A percentile compares a stretch with the other conserved stretches of the same genome.
phyloP scores from a whole-genome alignment of 208 protist species.

The Balamuthia mandrillaris region DNA sequence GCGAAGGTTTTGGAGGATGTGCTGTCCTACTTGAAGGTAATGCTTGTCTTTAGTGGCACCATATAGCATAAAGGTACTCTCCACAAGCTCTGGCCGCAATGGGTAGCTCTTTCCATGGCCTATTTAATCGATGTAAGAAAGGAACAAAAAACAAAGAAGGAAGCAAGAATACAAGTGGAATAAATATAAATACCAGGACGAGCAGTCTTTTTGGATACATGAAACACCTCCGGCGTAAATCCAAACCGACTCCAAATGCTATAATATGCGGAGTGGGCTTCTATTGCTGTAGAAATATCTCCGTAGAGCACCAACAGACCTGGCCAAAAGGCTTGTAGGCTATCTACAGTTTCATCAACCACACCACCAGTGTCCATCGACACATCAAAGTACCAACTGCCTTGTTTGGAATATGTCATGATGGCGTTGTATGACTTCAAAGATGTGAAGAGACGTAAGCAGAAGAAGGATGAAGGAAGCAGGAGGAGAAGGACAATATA shows the following conservation, averaged over 20 bases:
- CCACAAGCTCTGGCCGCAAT: slow-evolving; percentile 82
- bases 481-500: no score
- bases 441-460: not conserved
- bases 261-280: slow-evolving; percentile 66
- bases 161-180: not conserved
- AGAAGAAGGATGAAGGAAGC: not conserved
- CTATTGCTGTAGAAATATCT: slow-evolving; percentile 69
- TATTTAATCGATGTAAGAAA: not conserved
- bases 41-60: slow-evolving; percentile 23
- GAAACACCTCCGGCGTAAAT: slow-evolving; percentile 75
- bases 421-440: slow-evolving; percentile 33
- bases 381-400: slow-evolving; percentile 70
- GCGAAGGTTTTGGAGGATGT: slow-evolving; percentile 1
- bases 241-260: slow-evolving; percentile 76
- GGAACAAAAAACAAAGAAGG: no score
- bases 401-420: slow-evolving; percentile 36
- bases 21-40: slow-evolving; percentile 60
- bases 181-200: not conserved
- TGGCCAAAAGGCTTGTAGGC: slow-evolving; percentile 61
- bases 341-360: slow-evolving; percentile 57
- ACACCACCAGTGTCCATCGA: slow-evolving; percentile 60
- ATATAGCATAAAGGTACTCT: slow-evolving; percentile 58
- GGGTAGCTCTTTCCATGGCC: slow-evolving; percentile 61
- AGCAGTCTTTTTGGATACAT: not conserved
- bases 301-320: slow-evolving; percentile 63